Evolutionary conservation across 2,329 filamentous ascomycete genomes (phyloP), one percentile per base, ranked within the genome.

Genomic region (Fusarium austroafricanum): DNA sequence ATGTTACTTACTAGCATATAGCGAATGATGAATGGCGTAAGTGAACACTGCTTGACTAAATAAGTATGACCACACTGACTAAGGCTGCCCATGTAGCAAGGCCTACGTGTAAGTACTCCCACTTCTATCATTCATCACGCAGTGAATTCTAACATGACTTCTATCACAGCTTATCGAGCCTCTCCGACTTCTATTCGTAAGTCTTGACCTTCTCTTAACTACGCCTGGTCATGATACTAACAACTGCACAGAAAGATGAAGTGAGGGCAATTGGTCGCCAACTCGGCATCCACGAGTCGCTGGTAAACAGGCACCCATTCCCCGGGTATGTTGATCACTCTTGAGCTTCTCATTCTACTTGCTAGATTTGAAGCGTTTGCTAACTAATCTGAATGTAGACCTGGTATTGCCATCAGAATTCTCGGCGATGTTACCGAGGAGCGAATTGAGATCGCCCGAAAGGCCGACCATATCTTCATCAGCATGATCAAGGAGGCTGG

Each of bases 381-480:
- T 51, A 15, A 56, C 23, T 40, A 18, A 18, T 18, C 33, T 3
- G 18, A 26, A 26, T 35, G 18, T 8, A 43, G 38, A 33, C 35
- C 44, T 5, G 58, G 58, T 12, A 56, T 61, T 43, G 58, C 46
- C 31, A 47, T 61, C 35, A 23, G 46, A 12, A 47, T 56, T 62
- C 83, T 97, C 2, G 94, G 94, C 35, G 94, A 96, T 71, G 90
- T 97, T 15, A 97, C 92, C 2, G 85, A 84, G 3, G 91, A 94
- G 76, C 87, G 91, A 40, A 90, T 97, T 17, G 87, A 88, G 55
- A 96, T 97, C 67, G 92, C 89, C 3, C 83, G 92, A n/a, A 83
- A 91, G 76, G 92, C 92, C 2, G 92, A 94, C 73, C 76, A 88
- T 74, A 94, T 95, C 75, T 94, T 92, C 80, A 93, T 94, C 71